Percentiles rank a stretch among this genome's conserved stretches.
phyloP scores from a whole-genome alignment of 352 stramenopile genomes.

The Phytophthora ohioensis region DNA sequence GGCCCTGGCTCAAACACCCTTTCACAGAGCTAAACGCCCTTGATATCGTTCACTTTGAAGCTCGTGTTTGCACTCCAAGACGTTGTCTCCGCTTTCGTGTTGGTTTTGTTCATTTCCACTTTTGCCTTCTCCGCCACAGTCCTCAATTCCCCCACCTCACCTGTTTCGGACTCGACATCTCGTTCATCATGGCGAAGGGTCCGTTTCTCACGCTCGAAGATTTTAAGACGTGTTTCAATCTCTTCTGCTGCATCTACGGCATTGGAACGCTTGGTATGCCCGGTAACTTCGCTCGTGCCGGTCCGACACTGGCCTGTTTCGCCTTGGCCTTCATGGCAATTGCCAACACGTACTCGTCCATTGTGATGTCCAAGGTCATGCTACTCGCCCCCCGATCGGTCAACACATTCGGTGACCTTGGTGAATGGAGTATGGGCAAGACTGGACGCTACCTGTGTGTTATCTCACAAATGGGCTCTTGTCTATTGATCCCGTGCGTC shows the following conservation, averaged over 20 bases:
- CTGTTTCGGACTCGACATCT: not conserved
- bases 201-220: constrained; percentile 62
- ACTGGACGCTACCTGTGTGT: constrained; percentile 57
- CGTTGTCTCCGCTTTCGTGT: not conserved
- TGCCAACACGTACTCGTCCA: constrained; percentile 69
- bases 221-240: constrained; percentile 62
- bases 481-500: constrained; percentile 55
- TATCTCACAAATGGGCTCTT: constrained; percentile 63
- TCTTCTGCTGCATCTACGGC: constrained; percentile 73
- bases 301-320: constrained; percentile 49
- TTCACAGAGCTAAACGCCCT: not conserved
- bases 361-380: constrained; percentile 64
- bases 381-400: constrained; percentile 56
- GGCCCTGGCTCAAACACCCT: constrained; percentile 11
- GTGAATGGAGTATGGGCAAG: constrained; percentile 61
- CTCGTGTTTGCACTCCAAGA: not conserved
- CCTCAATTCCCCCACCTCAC: not conserved
- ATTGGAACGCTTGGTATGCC: constrained; percentile 78
- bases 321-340: constrained; percentile 70
- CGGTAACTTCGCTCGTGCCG: constrained; percentile 68
- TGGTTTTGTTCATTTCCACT: constrained; percentile 19
- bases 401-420: constrained; percentile 65
- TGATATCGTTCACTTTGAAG: not conserved
- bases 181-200: constrained; percentile 28
- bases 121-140: constrained; percentile 13